Conservation (phyloP, 805 yeast genomes). For the Metschnikowia matae region DNA sequence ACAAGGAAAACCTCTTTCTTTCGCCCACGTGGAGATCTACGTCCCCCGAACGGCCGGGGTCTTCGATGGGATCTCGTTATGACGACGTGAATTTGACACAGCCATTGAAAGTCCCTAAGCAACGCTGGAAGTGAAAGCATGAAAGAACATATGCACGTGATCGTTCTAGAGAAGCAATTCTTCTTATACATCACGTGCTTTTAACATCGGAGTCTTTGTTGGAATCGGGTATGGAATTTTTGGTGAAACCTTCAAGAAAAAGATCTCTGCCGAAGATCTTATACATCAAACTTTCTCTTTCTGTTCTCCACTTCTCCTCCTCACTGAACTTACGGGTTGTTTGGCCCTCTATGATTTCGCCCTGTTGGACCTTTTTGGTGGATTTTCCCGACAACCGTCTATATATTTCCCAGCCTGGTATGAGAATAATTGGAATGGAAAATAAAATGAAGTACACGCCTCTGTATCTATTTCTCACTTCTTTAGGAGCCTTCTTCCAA, state of each 20-base stretch:
- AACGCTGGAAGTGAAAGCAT: slow-evolving; percentile 12
- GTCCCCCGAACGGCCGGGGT: slow-evolving; percentile 34
- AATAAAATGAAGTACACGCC: slow-evolving; percentile 37
- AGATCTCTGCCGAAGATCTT: slow-evolving; percentile 39
- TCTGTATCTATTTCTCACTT: slow-evolving; percentile 31
- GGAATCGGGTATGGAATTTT: slow-evolving; percentile 30
- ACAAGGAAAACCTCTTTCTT: slow-evolving; percentile 4
- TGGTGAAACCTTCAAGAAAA: slow-evolving; percentile 42
- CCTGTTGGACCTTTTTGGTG: slow-evolving; percentile 37
- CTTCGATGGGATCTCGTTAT: slow-evolving; percentile 32
- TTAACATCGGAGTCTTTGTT: background rate
- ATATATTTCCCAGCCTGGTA: slow-evolving; percentile 33
- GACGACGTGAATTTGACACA: slow-evolving; percentile 30
- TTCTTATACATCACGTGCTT: background rate
- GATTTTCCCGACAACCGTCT: slow-evolving; percentile 38
- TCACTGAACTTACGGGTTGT: slow-evolving; percentile 35
- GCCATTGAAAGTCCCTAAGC: slow-evolving; percentile 11
- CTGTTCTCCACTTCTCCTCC: slow-evolving; percentile 38
- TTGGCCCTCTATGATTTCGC: slow-evolving; percentile 33
- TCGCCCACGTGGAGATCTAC: slow-evolving; percentile 18
- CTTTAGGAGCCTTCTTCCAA: slow-evolving; percentile 43
- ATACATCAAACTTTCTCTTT: slow-evolving; percentile 34
- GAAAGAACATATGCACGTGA: background rate
- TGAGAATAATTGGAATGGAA: slow-evolving; percentile 34
- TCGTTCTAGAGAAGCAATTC: background rate